These are phyloP conservation scores for Xylaria scruposa DNA, from an alignment of 495 filamentous ascomycete genomes.

Conservation along the genomic window DNA sequence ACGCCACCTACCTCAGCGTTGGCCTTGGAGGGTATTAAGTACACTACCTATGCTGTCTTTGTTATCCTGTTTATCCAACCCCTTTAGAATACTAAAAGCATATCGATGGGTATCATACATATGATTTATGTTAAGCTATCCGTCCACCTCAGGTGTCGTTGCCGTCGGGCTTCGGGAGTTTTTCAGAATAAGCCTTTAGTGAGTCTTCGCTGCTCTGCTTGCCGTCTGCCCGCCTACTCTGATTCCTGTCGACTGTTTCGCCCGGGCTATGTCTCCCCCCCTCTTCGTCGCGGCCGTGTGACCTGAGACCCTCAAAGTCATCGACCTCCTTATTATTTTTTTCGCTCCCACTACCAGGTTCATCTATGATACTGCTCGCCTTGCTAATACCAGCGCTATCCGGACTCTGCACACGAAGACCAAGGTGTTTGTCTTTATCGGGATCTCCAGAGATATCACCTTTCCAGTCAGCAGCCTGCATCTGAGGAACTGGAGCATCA, in stretches of 20 bases:
- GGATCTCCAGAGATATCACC: conserved; percentile 54
- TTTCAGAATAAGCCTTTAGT: conserved; percentile 32
- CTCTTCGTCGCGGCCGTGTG: conserved; percentile 13
- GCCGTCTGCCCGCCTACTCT: conserved; percentile 10
- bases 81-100: neutral
- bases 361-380: conserved; percentile 56
- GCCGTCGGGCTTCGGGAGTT: conserved; percentile 36
- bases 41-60: no score
- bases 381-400: conserved; percentile 69
- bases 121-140: neutral
- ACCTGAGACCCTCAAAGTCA: conserved; percentile 7
- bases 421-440: conserved; percentile 64
- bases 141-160: neutral
- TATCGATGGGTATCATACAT: neutral
- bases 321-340: conserved; percentile 26
- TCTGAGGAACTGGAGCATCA: conserved; percentile 71
- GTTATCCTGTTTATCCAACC: no score
- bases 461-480: conserved; percentile 73
- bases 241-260: neutral
- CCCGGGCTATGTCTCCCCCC: neutral
- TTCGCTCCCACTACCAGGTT: conserved; percentile 29
- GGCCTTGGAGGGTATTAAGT: no score
- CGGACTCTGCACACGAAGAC: conserved; percentile 66
- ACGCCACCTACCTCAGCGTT: no score
- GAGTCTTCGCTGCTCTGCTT: conserved; percentile 24